Base-by-base conservation (phyloP, 208 protist genomes). In the Blechomonas ayalai region DNA sequence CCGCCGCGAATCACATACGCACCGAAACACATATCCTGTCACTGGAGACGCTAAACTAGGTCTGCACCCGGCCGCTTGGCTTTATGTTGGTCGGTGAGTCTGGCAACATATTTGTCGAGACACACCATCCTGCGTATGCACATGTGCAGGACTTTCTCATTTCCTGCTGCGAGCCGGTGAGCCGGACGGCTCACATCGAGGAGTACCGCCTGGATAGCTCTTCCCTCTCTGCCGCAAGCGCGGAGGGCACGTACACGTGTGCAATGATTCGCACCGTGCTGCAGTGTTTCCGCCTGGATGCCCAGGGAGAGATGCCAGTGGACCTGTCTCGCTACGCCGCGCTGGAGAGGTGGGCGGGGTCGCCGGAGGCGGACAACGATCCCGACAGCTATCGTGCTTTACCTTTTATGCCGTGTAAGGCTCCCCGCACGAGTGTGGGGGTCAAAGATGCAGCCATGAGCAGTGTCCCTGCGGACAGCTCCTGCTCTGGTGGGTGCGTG, bases 161-260 rank as follows among this genome's bases (percentile, higher is more conserved):
- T 23, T 85, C 79, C 3, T 90, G 81, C 67, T 90, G 77, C 60
- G 79, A 94, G 62, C 86, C 86, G 5, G 82, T 91, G n/a, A 90
- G 82, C 43, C 70, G 86, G 32, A 90, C 86, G 1, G 44, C 67
- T 16, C 70, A 75, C 51, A 69, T 91, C 56, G 74, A 90, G 59
- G 67, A 91, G 58, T 94, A 94, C 62, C 59, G 53, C 41, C 61
- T 94, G 13, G 72, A 80, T 50, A 71, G 67, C 45, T 65, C 69
- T 20, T 91, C 86, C 8, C 63, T 94, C 19, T 87, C 86, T 18
- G 82, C 86, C 1, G 82, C 86, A 18, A 82, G 59, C 24, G 79
- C 82, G 2, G 82, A 94, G 51, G 86, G 82, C 29, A 94, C 75
- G 24, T 94, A 94, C 66, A 69, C 73, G 4, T 65, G 56, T n/a